Evolutionary conservation across 352 stramenopile genomes (phyloP).

Genomic region (Pythium volutum): DNA sequence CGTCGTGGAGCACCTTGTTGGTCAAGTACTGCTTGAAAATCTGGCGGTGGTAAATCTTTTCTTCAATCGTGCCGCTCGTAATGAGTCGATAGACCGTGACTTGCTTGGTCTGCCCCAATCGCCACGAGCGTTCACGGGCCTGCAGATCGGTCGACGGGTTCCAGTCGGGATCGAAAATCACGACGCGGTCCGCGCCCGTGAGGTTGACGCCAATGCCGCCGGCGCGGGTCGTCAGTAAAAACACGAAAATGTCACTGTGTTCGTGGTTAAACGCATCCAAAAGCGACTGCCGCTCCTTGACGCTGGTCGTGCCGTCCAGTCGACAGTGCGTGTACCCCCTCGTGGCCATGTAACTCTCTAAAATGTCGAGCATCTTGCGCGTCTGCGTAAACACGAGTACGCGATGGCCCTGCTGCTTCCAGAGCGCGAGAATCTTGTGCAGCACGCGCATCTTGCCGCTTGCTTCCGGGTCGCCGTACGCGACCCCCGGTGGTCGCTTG

Average conservation of each 20-base stretch:
- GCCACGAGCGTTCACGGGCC: conserved; percentile 96
- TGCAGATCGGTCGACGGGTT: conserved; percentile 97
- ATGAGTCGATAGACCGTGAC: conserved; percentile 93
- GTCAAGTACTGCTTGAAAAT: conserved; percentile 99
- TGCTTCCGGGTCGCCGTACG: conserved; percentile 50
- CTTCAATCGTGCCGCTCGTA: conserved; percentile 97
- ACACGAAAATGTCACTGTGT: conserved; percentile 74
- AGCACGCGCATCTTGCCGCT: conserved; percentile 97
- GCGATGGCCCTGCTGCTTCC: conserved; percentile 94
- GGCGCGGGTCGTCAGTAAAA: conserved; percentile 83
- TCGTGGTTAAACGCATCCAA: conserved; percentile 96
- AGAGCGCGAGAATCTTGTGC: conserved; percentile 28
- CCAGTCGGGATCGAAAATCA: conserved; percentile 99
- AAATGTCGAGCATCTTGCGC: conserved; percentile 96
- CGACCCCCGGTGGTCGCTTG: not conserved
- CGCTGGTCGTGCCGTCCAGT: conserved; percentile 96
- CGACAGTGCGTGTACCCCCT: conserved; percentile 90
- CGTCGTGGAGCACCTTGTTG: conserved; percentile 96
- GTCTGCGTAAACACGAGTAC: conserved; percentile 98
- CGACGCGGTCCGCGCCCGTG: conserved; percentile 93
- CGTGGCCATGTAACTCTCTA: conserved; percentile 90
- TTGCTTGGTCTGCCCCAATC: conserved; percentile 88
- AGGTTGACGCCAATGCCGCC: conserved; percentile 97
- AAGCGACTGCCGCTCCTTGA: conserved; percentile 91
- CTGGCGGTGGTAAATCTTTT: conserved; percentile 99